Evolutionary conservation across 805 yeast species (phyloP).

Genomic region (Candida xyloterini): DNA sequence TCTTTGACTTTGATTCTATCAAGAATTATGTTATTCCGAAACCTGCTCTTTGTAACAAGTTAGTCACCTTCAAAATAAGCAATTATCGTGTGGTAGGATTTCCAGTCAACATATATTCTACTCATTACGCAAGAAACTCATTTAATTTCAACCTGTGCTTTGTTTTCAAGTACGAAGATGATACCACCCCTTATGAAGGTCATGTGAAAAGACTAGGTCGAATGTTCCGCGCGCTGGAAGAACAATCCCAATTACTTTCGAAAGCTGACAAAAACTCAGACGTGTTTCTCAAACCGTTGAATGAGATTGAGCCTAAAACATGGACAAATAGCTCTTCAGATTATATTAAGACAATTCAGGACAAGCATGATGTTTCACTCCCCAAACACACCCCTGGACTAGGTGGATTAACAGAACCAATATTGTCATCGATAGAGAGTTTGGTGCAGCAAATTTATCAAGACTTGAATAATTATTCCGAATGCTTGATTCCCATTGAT

Average conservation of each 20-base stretch:
- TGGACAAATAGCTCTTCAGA: conserved; percentile 19
- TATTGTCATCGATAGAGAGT: conserved; percentile 58
- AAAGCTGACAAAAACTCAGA: conserved; percentile 43
- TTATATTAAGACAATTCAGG: conserved; percentile 32
- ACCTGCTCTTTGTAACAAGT: conserved; percentile 80
- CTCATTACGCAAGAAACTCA: conserved; percentile 82
- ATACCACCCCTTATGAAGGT: conserved; percentile 81
- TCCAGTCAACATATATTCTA: conserved; percentile 78
- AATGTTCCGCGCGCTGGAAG: conserved; percentile 88
- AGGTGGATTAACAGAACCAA: conserved; percentile 15
- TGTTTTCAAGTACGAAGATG: conserved; percentile 80
- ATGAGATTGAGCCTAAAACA: conserved; percentile 9
- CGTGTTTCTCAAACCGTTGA: conserved; percentile 37
- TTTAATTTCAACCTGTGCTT: conserved; percentile 92
- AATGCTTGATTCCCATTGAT: conserved; percentile 92
- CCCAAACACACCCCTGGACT: conserved; percentile 26
- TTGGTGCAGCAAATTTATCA: conserved; percentile 87
- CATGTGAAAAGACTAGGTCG: conserved; percentile 80
- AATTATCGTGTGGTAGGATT: conserved; percentile 75
- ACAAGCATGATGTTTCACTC: conserved; percentile 26
- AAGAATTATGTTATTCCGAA: conserved; percentile 93
- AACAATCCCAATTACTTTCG: conserved; percentile 77
- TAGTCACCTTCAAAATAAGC: conserved; percentile 70
- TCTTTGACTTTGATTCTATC: conserved; percentile 78
- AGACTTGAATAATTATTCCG: conserved; percentile 92